Conservation (phyloP, 805 yeast genomes). For the Kuraishia ogatae region DNA sequence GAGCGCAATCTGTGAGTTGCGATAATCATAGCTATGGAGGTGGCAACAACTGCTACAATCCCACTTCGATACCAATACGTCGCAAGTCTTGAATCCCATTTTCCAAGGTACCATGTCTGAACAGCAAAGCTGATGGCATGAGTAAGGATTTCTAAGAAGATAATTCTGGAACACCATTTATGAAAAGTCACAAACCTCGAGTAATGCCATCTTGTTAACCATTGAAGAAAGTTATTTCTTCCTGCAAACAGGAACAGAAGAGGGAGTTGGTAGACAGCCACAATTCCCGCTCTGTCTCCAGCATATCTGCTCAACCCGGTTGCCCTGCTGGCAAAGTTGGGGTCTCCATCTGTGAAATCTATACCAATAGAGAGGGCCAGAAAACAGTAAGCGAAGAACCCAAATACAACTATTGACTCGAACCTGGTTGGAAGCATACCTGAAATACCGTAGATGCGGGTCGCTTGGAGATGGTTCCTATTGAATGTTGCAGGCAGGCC, state of each 20-base stretch:
- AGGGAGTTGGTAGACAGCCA: slow-evolving; percentile 40
- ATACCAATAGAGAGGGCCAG: slow-evolving; percentile 14
- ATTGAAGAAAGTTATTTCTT: slow-evolving; percentile 51
- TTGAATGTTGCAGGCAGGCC: slow-evolving; percentile 5
- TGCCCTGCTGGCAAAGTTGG: slow-evolving; percentile 9
- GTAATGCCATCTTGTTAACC: slow-evolving; percentile 50
- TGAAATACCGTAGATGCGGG: slow-evolving; percentile 15
- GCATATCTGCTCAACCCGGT: slow-evolving; percentile 23
- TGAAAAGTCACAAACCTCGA: slow-evolving; percentile 50
- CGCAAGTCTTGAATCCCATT: slow-evolving; percentile 17
- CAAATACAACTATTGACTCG: slow-evolving; percentile 33
- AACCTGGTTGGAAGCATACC: slow-evolving; percentile 43
- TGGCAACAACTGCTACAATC: slow-evolving; percentile 29
- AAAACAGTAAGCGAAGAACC: slow-evolving; percentile 24
- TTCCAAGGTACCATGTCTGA: slow-evolving; percentile 14
- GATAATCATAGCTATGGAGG: slow-evolving; percentile 36
- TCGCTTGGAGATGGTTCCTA: slow-evolving; percentile 16
- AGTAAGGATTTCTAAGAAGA: slow-evolving; percentile 30
- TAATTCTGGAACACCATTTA: slow-evolving; percentile 44
- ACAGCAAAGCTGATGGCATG: slow-evolving; percentile 29
- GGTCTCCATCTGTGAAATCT: slow-evolving; percentile 13
- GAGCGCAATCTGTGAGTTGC: slow-evolving; percentile 44
- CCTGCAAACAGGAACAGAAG: slow-evolving; percentile 50
- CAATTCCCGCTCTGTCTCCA: slow-evolving; percentile 46
- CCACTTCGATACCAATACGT: slow-evolving; percentile 20